Conservation (phyloP, 176 grass and related monocot species). For the Aechmea fasciata region DNA sequence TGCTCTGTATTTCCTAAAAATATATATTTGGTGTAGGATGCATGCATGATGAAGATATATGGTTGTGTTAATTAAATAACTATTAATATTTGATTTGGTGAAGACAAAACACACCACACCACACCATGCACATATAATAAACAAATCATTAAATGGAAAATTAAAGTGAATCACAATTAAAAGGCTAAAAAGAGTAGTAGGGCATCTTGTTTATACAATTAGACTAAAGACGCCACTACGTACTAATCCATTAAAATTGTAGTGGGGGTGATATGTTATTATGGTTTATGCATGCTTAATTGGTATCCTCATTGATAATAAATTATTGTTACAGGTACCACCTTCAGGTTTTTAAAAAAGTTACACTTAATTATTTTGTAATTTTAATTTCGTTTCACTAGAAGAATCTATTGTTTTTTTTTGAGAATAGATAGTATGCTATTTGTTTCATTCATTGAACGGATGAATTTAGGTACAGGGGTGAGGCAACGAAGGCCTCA, state of each 20-base stretch:
- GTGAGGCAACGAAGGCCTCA: too few relatives aligned
- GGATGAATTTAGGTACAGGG: too few relatives aligned
- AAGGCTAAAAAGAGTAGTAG: not conserved
- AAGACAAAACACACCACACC: not conserved
- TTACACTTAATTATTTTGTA: too few relatives aligned
- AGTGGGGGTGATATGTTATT: not conserved
- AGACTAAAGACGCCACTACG: not conserved
- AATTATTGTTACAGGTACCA: too few relatives aligned
- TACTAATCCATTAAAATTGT: not conserved
- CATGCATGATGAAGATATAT: too few relatives aligned
- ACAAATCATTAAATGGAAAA: not conserved
- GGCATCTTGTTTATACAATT: not conserved
- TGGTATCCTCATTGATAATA: not conserved
- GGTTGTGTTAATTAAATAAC: not conserved
- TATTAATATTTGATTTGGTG: not conserved
- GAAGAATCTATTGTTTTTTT: too few relatives aligned
- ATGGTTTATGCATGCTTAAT: not conserved
- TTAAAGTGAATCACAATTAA: constrained; percentile 1
- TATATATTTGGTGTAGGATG: too few relatives aligned
- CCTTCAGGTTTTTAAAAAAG: too few relatives aligned
- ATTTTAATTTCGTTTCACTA: too few relatives aligned
- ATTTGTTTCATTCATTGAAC: too few relatives aligned
- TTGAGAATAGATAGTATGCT: too few relatives aligned
- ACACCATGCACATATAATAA: not conserved
- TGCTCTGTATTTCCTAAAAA: too few relatives aligned